A percentile compares a stretch with the other conserved stretches of the same genome.
phyloP scores from a whole-genome alignment of 352 stramenopile species.

The Paralagenidium karlingii region DNA sequence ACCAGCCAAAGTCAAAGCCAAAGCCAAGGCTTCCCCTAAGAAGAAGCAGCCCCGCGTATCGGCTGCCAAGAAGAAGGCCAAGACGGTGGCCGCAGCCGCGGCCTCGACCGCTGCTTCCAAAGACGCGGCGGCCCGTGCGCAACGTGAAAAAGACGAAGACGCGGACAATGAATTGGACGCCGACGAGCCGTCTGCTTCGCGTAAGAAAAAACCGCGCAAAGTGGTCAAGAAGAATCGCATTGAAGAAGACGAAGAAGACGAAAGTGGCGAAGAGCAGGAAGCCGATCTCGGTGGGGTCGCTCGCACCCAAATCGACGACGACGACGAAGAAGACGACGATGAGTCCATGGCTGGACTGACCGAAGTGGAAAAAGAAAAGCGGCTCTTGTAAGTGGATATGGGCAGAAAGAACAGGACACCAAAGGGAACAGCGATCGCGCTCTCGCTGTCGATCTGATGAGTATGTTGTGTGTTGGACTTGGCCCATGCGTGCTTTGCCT shows the following conservation, averaged over 20 bases:
- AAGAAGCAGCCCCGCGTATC: no score
- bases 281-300: no score
- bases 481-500: background rate
- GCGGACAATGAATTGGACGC: conserved; percentile 42
- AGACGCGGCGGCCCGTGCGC: no score
- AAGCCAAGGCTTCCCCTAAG: no score
- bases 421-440: no score
- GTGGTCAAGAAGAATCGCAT: conserved; percentile 12
- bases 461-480: background rate
- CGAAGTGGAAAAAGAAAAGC: conserved; percentile 81
- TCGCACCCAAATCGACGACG: no score
- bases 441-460: background rate
- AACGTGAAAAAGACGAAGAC: conserved; percentile 37
- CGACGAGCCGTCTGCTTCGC: conserved; percentile 8
- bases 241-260: conserved; percentile 25
- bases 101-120: no score
- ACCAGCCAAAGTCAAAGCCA: no score
- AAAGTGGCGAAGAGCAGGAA: conserved; percentile 36
- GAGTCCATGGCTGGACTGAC: conserved; percentile 39
- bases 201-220: conserved; percentile 20
- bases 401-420: no score
- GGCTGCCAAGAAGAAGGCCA: no score
- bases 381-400: conserved; percentile 31
- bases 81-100: no score
- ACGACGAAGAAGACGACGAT: conserved; percentile 2